phyloP scores from a whole-genome alignment of 306 rosid species.

The Senna siamea region DNA sequence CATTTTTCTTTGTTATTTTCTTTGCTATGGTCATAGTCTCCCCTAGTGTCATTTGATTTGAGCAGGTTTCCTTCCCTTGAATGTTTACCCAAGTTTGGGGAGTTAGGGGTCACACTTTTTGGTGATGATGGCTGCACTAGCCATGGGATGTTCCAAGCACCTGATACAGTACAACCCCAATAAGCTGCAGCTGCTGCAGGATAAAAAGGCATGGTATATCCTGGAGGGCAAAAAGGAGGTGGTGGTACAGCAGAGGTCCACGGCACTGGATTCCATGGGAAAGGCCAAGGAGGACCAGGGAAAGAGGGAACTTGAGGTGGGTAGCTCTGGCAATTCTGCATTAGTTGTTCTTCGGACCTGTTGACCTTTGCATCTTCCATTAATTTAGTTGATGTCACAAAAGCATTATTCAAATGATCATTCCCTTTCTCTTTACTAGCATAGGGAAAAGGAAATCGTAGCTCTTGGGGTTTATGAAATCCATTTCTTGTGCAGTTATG shows the following conservation, averaged over 20 bases:
- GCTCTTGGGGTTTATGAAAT: too few relatives aligned
- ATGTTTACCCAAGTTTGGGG: conserved; percentile 75
- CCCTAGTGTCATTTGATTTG: conserved; percentile 34
- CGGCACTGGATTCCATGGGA: conserved; percentile 61
- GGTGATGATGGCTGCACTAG: conserved; percentile 47
- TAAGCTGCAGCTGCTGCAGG: conserved; percentile 61
- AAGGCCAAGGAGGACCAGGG: conserved; percentile 63
- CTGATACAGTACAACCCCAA: conserved; percentile 65
- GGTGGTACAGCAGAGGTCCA: conserved; percentile 61
- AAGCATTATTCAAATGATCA: conserved; percentile 58
- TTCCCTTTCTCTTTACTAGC: conserved; percentile 60
- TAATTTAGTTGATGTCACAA: conserved; percentile 57
- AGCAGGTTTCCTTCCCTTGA: conserved; percentile 60
- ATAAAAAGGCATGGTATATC: conserved; percentile 62
- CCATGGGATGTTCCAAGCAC: conserved; percentile 58
- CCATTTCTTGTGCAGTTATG: conserved; percentile 44
- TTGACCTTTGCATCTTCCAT: conserved; percentile 46
- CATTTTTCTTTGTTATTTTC: conserved; percentile 45
- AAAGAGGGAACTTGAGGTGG: conserved; percentile 60
- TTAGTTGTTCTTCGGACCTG: conserved; percentile 43
- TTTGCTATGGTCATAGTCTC: conserved; percentile 38
- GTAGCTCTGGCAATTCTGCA: conserved; percentile 43
- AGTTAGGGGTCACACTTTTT: too few relatives aligned
- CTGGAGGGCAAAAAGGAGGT: conserved; percentile 55
- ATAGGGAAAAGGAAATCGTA: too few relatives aligned